Evolutionary conservation across 2,329 filamentous ascomycete species (phyloP).

Genomic region (Fusarium sp.): DNA sequence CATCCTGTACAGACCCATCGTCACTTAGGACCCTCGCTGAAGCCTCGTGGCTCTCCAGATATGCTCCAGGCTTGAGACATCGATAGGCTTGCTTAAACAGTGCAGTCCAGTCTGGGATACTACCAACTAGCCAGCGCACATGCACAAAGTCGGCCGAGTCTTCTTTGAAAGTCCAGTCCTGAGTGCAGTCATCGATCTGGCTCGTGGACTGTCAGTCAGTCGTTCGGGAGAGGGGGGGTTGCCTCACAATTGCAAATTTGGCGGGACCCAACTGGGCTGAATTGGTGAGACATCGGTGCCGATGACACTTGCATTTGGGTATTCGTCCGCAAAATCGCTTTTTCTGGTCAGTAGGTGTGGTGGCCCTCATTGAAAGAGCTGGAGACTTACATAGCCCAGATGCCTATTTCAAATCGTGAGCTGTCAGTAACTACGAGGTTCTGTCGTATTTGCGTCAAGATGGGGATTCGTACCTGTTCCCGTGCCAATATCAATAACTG

Average conservation of each 20-base stretch:
- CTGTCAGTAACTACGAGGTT: too few relatives aligned
- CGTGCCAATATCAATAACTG: constrained; percentile 1
- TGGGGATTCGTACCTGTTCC: neutral
- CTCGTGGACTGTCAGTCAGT: neutral
- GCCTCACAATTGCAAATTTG: neutral
- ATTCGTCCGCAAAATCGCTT: constrained; percentile 6
- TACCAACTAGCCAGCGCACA: neutral
- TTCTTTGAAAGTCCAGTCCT: neutral
- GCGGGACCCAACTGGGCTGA: neutral
- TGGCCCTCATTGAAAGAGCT: neutral
- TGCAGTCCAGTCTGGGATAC: neutral
- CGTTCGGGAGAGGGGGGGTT: too few relatives aligned
- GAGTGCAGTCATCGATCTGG: constrained; percentile 47
- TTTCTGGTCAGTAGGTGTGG: neutral
- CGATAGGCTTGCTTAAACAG: neutral
- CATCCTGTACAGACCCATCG: neutral
- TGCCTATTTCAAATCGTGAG: neutral
- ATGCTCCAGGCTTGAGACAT: neutral
- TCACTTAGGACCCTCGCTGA: neutral
- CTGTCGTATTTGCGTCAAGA: too few relatives aligned
- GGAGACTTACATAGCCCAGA: neutral
- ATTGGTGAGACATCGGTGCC: constrained; percentile 5
- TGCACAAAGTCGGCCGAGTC: neutral
- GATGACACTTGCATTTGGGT: neutral
- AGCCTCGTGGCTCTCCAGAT: neutral